These are phyloP conservation scores for Tympanopsis confertula DNA, from an alignment of 2,329 filamentous ascomycete genomes.

Conservation along the genomic window DNA sequence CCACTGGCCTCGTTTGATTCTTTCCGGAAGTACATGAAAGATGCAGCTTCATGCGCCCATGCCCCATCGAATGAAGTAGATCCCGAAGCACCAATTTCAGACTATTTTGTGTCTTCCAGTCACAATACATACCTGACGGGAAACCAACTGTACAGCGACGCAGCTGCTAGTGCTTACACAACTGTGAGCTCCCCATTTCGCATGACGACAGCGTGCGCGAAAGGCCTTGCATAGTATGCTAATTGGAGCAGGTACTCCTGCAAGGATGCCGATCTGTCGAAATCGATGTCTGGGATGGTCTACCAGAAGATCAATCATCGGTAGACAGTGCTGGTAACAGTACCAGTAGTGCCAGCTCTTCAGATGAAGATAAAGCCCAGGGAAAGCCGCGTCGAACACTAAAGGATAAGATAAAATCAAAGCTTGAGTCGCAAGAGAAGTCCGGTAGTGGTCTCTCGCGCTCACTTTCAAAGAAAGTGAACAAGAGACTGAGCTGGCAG, in stretches of 20 bases:
- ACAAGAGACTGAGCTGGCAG: too few relatives aligned
- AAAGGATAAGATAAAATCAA: too few relatives aligned
- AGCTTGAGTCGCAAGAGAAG: neutral
- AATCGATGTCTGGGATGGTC: slow-evolving; percentile 59
- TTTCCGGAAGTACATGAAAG: slow-evolving; percentile 34
- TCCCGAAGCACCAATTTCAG: slow-evolving; percentile 37
- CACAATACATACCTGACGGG: slow-evolving; percentile 58
- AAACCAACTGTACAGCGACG: slow-evolving; percentile 49
- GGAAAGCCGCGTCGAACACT: neutral
- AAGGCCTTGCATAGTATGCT: neutral
- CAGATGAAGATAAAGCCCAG: neutral
- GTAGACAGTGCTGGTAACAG: slow-evolving; percentile 10
- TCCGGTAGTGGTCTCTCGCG: neutral
- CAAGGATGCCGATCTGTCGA: slow-evolving; percentile 51
- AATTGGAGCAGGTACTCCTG: slow-evolving; percentile 30
- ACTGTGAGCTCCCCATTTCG: slow-evolving; percentile 28
- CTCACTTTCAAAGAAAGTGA: too few relatives aligned
- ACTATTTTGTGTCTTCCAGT: slow-evolving; percentile 54
- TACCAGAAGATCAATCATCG: slow-evolving; percentile 30
- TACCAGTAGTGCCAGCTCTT: neutral
- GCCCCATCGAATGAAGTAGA: slow-evolving; percentile 21
- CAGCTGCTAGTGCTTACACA: slow-evolving; percentile 46
- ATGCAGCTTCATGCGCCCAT: slow-evolving; percentile 27
- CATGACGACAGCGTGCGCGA: neutral
- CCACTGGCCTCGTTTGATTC: slow-evolving; percentile 15